phyloP scores from a whole-genome alignment of 345 rosid species.

The Orychophragmus violaceus region DNA sequence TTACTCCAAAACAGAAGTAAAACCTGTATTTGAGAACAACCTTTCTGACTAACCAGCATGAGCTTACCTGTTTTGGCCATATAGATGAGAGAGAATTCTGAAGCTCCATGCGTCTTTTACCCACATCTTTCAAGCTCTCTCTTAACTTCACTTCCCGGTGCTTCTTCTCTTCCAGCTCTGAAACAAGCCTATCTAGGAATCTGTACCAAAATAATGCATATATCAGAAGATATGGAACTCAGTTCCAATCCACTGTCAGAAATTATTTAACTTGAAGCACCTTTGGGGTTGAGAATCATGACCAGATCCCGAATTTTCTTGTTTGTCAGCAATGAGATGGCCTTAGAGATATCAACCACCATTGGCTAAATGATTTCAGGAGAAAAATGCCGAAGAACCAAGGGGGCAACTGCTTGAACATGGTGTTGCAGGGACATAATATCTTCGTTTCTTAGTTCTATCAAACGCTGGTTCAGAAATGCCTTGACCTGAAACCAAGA shows the following conservation, averaged over 20 bases:
- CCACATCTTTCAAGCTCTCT: conserved; percentile 76
- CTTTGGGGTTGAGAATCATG: conserved; percentile 95
- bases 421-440: conserved; percentile 84
- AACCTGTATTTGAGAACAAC: background rate
- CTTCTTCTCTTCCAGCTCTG: conserved; percentile 77
- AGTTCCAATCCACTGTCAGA: background rate
- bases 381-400: conserved; percentile 83
- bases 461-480: conserved; percentile 67
- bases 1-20: background rate
- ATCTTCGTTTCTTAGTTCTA: conserved; percentile 68
- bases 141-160: conserved; percentile 76
- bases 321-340: conserved; percentile 72
- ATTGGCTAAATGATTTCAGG: conserved; percentile 72
- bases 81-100: conserved; percentile 78
- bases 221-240: conserved; percentile 3
- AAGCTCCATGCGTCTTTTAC: conserved; percentile 81
- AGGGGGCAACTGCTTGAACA: conserved; percentile 84
- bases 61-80: conserved; percentile 91
- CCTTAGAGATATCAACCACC: conserved; percentile 54
- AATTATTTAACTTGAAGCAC: conserved; percentile 32
- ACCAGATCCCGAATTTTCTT: conserved; percentile 77
- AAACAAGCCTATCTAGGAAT: conserved; percentile 81
- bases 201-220: conserved; percentile 37
- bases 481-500: conserved; percentile 65
- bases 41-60: conserved; percentile 3